Evolutionary conservation across 164 flowering plant species (phyloP), one percentile per base, ranked within the genome.

Genomic region (Vitis rupestris): DNA sequence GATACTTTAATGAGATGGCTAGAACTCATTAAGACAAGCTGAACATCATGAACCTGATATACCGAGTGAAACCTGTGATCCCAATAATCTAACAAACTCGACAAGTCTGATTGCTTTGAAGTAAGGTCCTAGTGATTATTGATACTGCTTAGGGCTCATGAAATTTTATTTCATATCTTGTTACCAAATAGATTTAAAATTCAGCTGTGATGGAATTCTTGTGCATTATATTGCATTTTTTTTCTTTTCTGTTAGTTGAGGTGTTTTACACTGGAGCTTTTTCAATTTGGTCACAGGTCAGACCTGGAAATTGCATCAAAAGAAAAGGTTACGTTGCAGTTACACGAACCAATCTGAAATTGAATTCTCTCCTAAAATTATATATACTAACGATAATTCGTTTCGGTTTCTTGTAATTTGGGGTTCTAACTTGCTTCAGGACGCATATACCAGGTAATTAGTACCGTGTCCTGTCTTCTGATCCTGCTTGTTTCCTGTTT

Each of bases 291-390:
- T 31, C 37, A 31, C 86, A 89, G 94, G 85, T 89, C 31, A 81
- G 85, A 78, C 66, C 71, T 16, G 94, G 94, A 67, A 86, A 77
- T 71, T 79, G 84, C 62, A 77, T 89, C 66, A 78, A 84, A 71
- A 79, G 84, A 70, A 89, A 82, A 87, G 94, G 94, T 89, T 49
- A 47, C 61, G 5, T 47, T 30, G 37, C 37, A 31, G 37, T 31
- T 31, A 31, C 37, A 2, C 6, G 37, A 31, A 31, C 37, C 37
- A 31, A 5, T 31, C 37, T 31, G 37, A 31, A 31, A 1, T 31
- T 31, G 37, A 31, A 31, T 31, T 2, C 3, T 31, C 37, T 31
- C 37, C 37, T 31, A 31, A 31, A 31, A 31, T 5, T 31, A 31
- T 31, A 31, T 31, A 31, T 31, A 31, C 37, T 31, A 31, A 31